Evolutionary conservation across 371 early-diverging fungal genomes (phyloP), one percentile per base, ranked within the genome.

Genomic region (Synchytrium microbalum): DNA sequence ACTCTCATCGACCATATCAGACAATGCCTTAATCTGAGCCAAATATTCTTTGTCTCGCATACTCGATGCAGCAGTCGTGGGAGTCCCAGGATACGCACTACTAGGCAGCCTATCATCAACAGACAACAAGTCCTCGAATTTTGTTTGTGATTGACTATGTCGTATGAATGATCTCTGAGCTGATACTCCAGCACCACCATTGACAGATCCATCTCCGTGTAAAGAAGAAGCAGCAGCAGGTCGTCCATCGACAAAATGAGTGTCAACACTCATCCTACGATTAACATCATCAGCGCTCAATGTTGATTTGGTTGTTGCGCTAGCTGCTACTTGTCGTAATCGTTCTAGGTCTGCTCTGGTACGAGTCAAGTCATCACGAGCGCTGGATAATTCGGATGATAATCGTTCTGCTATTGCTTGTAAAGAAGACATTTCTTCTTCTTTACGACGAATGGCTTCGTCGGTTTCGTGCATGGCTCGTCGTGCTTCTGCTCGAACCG

Each of bases 1-100:
- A 24, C 67, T 68, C 14, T 73, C 70, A 14, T 29, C 65, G 55
- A 73, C 56, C 32, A 70, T 27, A 54, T 73, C 73, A 16, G 64
- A 54, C 26, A 73, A 33, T 33, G 66, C 68, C 64, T 69, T 60
- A 31, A 67, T 56, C 65, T 66, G 64, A 51, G 68, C 30, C 60
- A 61, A 24, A n/a, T 65, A 38, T 65, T 70, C 70, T 38, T 61
- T 53, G 46, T 68, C 70, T 19, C 46, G 5, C 46, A 38, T 38
- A 38, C 46, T 10, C 5, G 46, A 38, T 19, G 10, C 46, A n/a
- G n/a, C n/a, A n/a, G n/a, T n/a, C 5, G 5, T 38, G 10, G 46
- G 46, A 10, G 46, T 38, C 46, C 10, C 5, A 10, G 46, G 5
- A 38, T 10, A 38, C 46, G 46, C 46, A 38, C 10, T 19, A 38